Base-by-base conservation (phyloP, 2,329 filamentous ascomycete genomes). In the Zymoseptoria crescenta region DNA sequence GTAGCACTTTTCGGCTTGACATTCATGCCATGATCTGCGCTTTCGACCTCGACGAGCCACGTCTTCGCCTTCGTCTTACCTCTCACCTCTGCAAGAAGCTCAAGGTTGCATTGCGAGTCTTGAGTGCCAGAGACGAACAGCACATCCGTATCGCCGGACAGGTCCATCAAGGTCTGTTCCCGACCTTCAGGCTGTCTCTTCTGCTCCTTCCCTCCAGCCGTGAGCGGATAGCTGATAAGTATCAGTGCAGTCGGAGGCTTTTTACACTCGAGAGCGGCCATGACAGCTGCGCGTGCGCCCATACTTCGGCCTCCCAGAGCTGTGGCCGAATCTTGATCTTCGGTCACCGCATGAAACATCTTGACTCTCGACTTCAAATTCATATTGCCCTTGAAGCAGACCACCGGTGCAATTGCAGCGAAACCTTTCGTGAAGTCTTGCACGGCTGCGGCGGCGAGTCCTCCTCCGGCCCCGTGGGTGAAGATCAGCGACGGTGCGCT, bases 381-480 rank as follows among this genome's bases (percentile, higher is more conserved):
- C 70, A 74, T 74, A 24, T 65, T 73, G 2, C 76, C 76, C 63
- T 77, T 69, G 61, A 77, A 77, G 8, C 67, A 70, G 29, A 75
- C 64, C 0, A 76, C 58, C 0, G 67, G 51, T 0, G 35, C 9
- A 0, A 55, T 8, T 1, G 50, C 58, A 1, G 69, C 62, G 61
- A 73, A 77, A 8, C 76, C 76, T 6, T 61, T 65, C 59, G 71
- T 72, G 65, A 78, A 78, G 52, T 75, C 69, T 6, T 68, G 60
- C 8, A 74, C 72, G 1, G 75, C 76, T 7, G 74, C 70, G 28
- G 70, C 68, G 30, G 68, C 65, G 51, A 78, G 69, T 1, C 72
- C 74, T 54, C 76, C 76, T 27, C 76, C 76, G 53, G 76, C 76
- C 57, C 76, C 76, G 60, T 79, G 76, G 35, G 76, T 78, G 67